A percentile compares a stretch with the other conserved stretches of the same genome.
Conservation (phyloP, 768 basidiomycete genomes). For the Leccinellum rugosiceps region DNA sequence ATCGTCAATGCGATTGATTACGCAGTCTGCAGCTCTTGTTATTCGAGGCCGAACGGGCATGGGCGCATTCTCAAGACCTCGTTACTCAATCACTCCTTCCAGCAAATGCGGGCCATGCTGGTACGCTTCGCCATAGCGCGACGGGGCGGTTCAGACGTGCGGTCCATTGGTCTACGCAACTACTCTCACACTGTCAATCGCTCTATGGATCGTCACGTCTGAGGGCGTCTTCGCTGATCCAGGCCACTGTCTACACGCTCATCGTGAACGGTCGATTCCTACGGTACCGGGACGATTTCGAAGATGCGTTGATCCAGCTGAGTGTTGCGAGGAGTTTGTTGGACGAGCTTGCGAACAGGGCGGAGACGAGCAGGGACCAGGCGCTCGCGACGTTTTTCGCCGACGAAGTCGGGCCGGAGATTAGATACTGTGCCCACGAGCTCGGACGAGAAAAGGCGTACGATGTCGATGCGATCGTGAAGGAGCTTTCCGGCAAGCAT, state of each 20-base stretch:
- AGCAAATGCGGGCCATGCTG: constrained; percentile 48
- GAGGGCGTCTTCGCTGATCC: constrained; percentile 56
- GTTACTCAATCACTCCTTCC: constrained; percentile 48
- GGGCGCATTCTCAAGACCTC: constrained; percentile 87
- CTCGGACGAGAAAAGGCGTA: constrained; percentile 76
- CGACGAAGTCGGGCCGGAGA: constrained; percentile 88
- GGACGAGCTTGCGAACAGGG: constrained; percentile 58
- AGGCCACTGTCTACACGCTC: constrained; percentile 76
- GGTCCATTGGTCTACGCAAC: constrained; percentile 72
- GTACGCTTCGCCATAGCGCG: constrained; percentile 67
- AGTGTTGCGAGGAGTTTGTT: constrained; percentile 75
- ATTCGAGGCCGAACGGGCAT: constrained; percentile 89
- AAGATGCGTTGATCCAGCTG: constrained; percentile 71
- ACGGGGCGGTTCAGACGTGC: constrained; percentile 79
- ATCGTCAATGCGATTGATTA: constrained; percentile 6
- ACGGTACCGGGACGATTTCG: constrained; percentile 71
- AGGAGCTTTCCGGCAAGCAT: constrained; percentile 56
- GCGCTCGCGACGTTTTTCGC: constrained; percentile 81
- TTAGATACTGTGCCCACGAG: constrained; percentile 90
- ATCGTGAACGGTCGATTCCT: constrained; percentile 81
- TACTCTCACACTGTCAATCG: constrained; percentile 69
- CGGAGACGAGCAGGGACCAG: constrained; percentile 77
- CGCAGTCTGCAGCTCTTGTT: constrained; percentile 76
- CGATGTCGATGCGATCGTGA: constrained; percentile 73
- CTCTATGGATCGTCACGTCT: constrained; percentile 54